phyloP scores from a whole-genome alignment of 331 rosid genomes.

The Prunus yedoensis region DNA sequence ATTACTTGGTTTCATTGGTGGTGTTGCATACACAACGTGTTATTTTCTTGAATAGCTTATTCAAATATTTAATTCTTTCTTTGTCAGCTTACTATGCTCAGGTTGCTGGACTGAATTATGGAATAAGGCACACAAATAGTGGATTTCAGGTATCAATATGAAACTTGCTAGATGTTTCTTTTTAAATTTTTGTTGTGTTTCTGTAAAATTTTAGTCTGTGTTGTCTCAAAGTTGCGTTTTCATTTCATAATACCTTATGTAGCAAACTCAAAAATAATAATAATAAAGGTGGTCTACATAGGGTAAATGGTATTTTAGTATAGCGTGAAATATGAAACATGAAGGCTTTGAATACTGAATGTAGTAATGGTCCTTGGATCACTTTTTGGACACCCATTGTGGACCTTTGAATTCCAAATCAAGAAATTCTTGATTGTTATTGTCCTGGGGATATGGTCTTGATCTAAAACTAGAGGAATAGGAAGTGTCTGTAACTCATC shows the following conservation, averaged over 20 bases:
- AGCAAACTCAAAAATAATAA: too few relatives aligned
- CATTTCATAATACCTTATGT: too few relatives aligned
- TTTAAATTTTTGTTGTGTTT: not conserved
- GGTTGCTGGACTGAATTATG: slow-evolving; percentile 82
- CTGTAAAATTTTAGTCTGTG: not conserved
- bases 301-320: too few relatives aligned
- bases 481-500: too few relatives aligned
- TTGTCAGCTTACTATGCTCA: slow-evolving; percentile 80
- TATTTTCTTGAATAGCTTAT: not conserved
- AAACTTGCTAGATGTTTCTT: slow-evolving; percentile 10
- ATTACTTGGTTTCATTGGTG: not conserved
- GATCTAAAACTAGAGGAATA: too few relatives aligned
- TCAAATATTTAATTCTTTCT: slow-evolving; percentile 15
- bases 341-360: not conserved
- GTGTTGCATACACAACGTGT: not conserved
- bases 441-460: too few relatives aligned
- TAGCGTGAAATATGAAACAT: too few relatives aligned
- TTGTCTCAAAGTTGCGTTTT: not conserved
- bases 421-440: too few relatives aligned
- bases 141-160: slow-evolving; percentile 81
- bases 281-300: too few relatives aligned
- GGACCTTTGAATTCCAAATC: too few relatives aligned
- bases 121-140: slow-evolving; percentile 46
- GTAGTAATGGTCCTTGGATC: not conserved
- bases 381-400: too few relatives aligned